Evolutionary conservation across 164 flowering plant genomes (phyloP), one percentile per base, ranked within the genome.

Genomic region (Liquidambar formosana): DNA sequence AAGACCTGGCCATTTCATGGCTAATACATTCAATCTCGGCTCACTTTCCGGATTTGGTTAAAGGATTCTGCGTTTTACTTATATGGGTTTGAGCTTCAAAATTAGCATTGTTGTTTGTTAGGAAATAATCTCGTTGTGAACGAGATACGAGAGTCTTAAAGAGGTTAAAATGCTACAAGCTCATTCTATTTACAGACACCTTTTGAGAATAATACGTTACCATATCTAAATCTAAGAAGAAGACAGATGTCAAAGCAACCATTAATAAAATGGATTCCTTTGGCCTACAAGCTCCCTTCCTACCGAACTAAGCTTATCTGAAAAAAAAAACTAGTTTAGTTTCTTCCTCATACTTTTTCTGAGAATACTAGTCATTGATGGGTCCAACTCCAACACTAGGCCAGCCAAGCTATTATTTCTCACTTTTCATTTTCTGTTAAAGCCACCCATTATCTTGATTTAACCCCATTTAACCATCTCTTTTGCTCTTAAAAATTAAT

Each of bases 241-340:
- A 33, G 41, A 33, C n/a, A 49, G 53, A 49, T 49, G 14, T 16
- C 53, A 0, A 1, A n/a, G 53, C 18, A 49, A 49, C 18, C 53
- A 49, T 49, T 16, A 49, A 49, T 49, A 1, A 49, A 49, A 15
- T 16, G 53, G 53, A 15, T 49, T 49, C 25, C 45, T 41, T 69
- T 69, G 72, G 66, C 72, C 72, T 69, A 69, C 72, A 33, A 52
- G 72, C 19, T 52, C 66, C 72, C 66, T 69, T 69, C 72, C 72
- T 19, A 61, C 72, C 66, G 10, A 22, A n/a, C 72, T n/a, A 19
- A 10, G 23, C 22, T 49, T 6, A 44, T 56, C 46, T 57, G 53
- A 33, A 33, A 2, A 43, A n/a, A n/a, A n/a, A 67, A 2, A n/a
- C 58, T 21, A 21, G 14, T 57, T 49, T 16, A 49, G 53, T 49